Evolutionary conservation across 192 early-diverging fungal species (phyloP).

Genomic region (Backusella liffmaniae): DNA sequence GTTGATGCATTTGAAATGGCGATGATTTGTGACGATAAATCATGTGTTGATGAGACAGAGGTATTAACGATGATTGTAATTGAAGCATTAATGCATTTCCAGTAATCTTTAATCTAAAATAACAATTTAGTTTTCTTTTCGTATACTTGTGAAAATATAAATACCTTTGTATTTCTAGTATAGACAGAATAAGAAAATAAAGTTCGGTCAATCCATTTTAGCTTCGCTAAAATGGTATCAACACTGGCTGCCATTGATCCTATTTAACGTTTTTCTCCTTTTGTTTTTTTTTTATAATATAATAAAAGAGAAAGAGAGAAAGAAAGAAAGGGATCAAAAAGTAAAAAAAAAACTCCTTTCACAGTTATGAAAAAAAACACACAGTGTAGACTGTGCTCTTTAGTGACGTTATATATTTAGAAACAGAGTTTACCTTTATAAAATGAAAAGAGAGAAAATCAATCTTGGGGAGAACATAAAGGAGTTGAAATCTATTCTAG

Average conservation of each 20-base stretch:
- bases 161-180: neutral
- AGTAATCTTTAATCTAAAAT: neutral
- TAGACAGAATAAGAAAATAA: neutral
- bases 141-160: neutral
- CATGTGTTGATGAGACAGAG: neutral
- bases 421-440: neutral
- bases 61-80: neutral
- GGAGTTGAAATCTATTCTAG: neutral
- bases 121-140: neutral
- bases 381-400: neutral
- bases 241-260: neutral
- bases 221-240: neutral
- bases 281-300: neutral
- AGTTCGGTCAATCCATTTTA: conserved; percentile 2
- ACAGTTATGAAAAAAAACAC: neutral
- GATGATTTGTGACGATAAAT: conserved; percentile 6
- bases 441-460: neutral
- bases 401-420: neutral
- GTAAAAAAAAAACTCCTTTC: neutral
- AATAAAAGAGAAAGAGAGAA: neutral
- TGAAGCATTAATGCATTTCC: neutral
- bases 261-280: neutral
- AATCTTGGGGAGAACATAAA: neutral
- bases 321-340: neutral
- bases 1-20: neutral